A percentile compares a stretch with the other conserved stretches of the same genome.
Evolutionary conservation across 352 stramenopile species (phyloP).

Genomic region (Pythium utonaiense): DNA sequence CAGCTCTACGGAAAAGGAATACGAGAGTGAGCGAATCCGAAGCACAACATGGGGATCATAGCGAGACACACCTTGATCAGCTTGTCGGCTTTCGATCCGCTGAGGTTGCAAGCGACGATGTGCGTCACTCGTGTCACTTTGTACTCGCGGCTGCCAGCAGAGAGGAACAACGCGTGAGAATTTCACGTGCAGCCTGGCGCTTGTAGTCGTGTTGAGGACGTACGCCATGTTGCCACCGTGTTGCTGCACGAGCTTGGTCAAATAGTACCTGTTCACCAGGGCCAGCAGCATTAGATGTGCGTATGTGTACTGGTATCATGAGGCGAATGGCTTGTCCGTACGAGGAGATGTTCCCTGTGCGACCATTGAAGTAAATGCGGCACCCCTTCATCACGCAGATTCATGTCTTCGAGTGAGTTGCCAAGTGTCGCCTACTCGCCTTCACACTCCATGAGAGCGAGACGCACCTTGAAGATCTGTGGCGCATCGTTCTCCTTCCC

Average conservation of each 20-base stretch:
- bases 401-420: background rate
- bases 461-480: constrained; percentile 52
- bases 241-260: constrained; percentile 76
- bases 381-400: constrained; percentile 41
- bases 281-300: no score
- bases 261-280: constrained; percentile 51
- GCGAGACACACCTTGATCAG: constrained; percentile 44
- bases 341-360: constrained; percentile 79
- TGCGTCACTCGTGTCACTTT: constrained; percentile 60
- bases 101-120: constrained; percentile 79
- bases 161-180: background rate
- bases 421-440: no score
- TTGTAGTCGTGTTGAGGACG: background rate
- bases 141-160: constrained; percentile 11
- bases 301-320: no score
- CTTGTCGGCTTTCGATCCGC: constrained; percentile 69
- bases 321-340: constrained; percentile 21
- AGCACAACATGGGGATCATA: no score
- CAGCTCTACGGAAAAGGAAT: constrained; percentile 27
- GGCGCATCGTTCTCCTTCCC: constrained; percentile 15
- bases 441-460: background rate
- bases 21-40: background rate
- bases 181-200: no score
- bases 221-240: constrained; percentile 72
- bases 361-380: constrained; percentile 75